These are phyloP conservation scores for Clonostachys byssicola DNA, from an alignment of 2,329 filamentous ascomycete genomes.

Conservation along the genomic window DNA sequence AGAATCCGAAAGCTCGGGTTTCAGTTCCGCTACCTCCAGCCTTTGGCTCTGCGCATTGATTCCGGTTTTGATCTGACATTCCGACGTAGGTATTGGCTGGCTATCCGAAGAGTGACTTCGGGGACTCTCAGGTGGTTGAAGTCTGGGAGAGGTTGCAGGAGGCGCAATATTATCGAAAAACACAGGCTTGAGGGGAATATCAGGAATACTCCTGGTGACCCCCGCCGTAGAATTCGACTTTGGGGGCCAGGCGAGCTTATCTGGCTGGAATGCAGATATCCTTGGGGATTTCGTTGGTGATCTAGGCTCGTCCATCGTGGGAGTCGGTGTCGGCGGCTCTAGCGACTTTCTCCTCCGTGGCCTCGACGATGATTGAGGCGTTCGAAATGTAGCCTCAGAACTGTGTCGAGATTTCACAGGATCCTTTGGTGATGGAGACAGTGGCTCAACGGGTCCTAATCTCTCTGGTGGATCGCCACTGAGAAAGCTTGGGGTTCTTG, in stretches of 20 bases:
- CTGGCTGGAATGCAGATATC: slow-evolving; percentile 19
- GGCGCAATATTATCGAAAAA: slow-evolving; percentile 32
- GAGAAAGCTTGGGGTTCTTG: not conserved
- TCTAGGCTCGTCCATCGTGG: slow-evolving; percentile 19
- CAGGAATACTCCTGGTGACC: slow-evolving; percentile 21
- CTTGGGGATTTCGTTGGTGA: slow-evolving; percentile 20
- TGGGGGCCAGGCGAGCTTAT: slow-evolving; percentile 25
- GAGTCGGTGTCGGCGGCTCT: slow-evolving; percentile 18
- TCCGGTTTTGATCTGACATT: not conserved
- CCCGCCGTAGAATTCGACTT: slow-evolving; percentile 15
- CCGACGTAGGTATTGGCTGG: slow-evolving; percentile 7
- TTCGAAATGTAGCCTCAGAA: slow-evolving; percentile 1
- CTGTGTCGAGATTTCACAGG: slow-evolving; percentile 1
- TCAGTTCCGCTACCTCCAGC: not conserved
- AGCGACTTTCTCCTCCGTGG: slow-evolving; percentile 19
- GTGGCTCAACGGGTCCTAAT: slow-evolving; percentile 1
- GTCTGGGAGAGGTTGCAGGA: not conserved
- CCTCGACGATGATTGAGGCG: slow-evolving; percentile 12
- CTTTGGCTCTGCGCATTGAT: not conserved
- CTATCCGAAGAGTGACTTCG: slow-evolving; percentile 2
- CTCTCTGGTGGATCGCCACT: slow-evolving; percentile 3
- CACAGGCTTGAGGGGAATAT: slow-evolving; percentile 25
- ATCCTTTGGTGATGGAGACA: slow-evolving; percentile 2
- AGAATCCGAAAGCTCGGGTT: too few relatives aligned
- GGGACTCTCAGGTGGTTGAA: too few relatives aligned